Percentiles rank a stretch among this genome's conserved stretches.
phyloP scores from a whole-genome alignment of 768 basidiomycete genomes.

The Xerocomellus dryophilus region DNA sequence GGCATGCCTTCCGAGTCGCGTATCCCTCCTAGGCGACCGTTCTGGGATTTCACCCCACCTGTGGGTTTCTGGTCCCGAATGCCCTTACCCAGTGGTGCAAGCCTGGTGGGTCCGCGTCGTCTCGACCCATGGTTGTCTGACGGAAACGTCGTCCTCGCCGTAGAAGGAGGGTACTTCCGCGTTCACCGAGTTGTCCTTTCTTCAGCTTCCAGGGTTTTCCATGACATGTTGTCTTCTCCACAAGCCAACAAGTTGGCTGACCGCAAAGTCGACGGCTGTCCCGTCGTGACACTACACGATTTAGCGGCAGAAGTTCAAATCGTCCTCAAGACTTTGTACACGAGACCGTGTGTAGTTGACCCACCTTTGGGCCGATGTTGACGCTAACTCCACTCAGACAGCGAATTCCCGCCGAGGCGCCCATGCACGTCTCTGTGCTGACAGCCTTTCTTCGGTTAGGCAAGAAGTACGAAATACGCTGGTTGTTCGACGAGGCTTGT shows the following conservation, averaged over 20 bases:
- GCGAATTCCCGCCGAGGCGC: slow-evolving; percentile 17
- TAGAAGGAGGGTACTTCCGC: slow-evolving; percentile 21
- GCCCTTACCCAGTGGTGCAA: slow-evolving; percentile 16
- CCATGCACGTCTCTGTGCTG: slow-evolving; percentile 21
- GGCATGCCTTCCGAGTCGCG: slow-evolving; percentile 12
- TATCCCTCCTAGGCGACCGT: slow-evolving; percentile 11
- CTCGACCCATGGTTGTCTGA: slow-evolving; percentile 25
- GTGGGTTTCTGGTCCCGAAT: slow-evolving; percentile 19
- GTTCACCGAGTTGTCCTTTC: slow-evolving; percentile 23
- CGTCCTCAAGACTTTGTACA: slow-evolving; percentile 22
- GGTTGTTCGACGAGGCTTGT: slow-evolving; percentile 23
- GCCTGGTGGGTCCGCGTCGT: slow-evolving; percentile 13
- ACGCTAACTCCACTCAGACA: slow-evolving; percentile 17
- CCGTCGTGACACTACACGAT: slow-evolving; percentile 22
- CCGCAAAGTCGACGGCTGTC: slow-evolving; percentile 22
- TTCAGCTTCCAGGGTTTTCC: slow-evolving; percentile 22
- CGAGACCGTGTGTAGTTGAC: slow-evolving; percentile 21
- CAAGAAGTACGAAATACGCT: slow-evolving; percentile 25
- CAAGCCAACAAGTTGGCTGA: slow-evolving; percentile 10
- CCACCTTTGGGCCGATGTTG: neutral
- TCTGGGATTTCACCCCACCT: slow-evolving; percentile 16
- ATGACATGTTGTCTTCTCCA: slow-evolving; percentile 13
- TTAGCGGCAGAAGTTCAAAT: slow-evolving; percentile 24
- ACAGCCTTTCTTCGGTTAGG: slow-evolving; percentile 24
- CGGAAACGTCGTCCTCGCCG: slow-evolving; percentile 25